phyloP scores from a whole-genome alignment of 345 rosid species.

The Dipteronia dyeriana region DNA sequence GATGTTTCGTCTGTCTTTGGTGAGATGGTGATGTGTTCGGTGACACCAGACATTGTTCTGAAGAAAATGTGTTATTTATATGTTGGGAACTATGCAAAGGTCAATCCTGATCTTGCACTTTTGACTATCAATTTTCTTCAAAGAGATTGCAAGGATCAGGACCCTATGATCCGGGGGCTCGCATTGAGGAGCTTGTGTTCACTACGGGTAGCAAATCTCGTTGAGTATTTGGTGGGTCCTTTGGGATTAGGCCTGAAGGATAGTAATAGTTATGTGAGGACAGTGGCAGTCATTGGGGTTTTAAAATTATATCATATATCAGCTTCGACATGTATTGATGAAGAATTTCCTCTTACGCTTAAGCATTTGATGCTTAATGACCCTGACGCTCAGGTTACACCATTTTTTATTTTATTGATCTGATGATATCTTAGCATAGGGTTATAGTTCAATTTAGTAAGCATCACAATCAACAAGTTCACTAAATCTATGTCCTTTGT shows the following conservation, averaged over 20 bases:
- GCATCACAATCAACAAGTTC: background rate
- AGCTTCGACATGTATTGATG: slow-evolving; percentile 75
- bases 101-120: slow-evolving; percentile 89
- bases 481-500: background rate
- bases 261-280: slow-evolving; percentile 81
- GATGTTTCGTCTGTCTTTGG: slow-evolving; percentile 93
- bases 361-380: slow-evolving; percentile 91
- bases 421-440: background rate
- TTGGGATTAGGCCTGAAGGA: slow-evolving; percentile 83
- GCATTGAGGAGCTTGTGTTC: slow-evolving; percentile 94
- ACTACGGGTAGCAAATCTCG: slow-evolving; percentile 80
- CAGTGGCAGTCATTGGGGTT: slow-evolving; percentile 84
- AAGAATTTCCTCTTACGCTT: slow-evolving; percentile 75
- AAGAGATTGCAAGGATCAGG: slow-evolving; percentile 94
- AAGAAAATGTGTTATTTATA: slow-evolving; percentile 98
- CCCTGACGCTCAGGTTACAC: slow-evolving; percentile 75
- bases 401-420: slow-evolving; percentile 8
- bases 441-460: slow-evolving; percentile 1
- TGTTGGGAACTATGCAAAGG: slow-evolving; percentile 97
- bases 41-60: slow-evolving; percentile 93
- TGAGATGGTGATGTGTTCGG: slow-evolving; percentile 99
- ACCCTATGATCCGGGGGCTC: slow-evolving; percentile 95
- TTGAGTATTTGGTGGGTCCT: slow-evolving; percentile 98
- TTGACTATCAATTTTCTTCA: slow-evolving; percentile 94
- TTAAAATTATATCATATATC: slow-evolving; percentile 93